Evolutionary conservation across 352 stramenopile species (phyloP).

Genomic region (Phytophthora capsici): DNA sequence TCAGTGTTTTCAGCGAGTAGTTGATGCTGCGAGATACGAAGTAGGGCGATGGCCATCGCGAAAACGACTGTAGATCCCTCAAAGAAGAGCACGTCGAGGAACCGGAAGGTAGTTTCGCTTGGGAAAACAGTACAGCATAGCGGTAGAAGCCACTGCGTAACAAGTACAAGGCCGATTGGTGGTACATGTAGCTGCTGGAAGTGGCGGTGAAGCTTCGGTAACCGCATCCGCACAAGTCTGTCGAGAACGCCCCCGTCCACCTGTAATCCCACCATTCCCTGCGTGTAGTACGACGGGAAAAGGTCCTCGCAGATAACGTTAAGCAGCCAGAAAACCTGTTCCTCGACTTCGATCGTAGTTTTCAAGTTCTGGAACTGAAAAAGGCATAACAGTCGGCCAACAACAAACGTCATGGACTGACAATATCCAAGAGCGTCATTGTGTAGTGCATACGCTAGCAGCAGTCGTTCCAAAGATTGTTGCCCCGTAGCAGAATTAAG

Average conservation of each 20-base stretch:
- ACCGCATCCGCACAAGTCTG: slow-evolving; percentile 44
- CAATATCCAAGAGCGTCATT: slow-evolving; percentile 87
- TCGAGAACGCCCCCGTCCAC: slow-evolving; percentile 66
- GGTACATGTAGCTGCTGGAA: slow-evolving; percentile 60
- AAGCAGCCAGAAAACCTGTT: slow-evolving; percentile 71
- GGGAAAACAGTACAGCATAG: slow-evolving; percentile 73
- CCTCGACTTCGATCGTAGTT: slow-evolving; percentile 30
- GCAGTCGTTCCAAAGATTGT: slow-evolving; percentile 60
- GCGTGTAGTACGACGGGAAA: slow-evolving; percentile 67
- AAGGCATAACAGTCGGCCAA: slow-evolving; percentile 73
- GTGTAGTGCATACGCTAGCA: slow-evolving; percentile 82
- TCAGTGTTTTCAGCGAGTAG: slow-evolving; percentile 62
- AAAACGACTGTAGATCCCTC: slow-evolving; percentile 64
- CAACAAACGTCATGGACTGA: slow-evolving; percentile 92
- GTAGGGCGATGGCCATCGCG: slow-evolving; percentile 55
- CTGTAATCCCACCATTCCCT: slow-evolving; percentile 70
- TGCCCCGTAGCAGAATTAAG: slow-evolving; percentile 58
- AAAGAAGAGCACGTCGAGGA: slow-evolving; percentile 68
- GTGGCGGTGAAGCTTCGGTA: slow-evolving; percentile 66
- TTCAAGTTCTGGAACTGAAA: slow-evolving; percentile 28
- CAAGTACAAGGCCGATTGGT: slow-evolving; percentile 64
- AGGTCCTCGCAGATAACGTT: slow-evolving; percentile 59
- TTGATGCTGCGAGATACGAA: slow-evolving; percentile 63
- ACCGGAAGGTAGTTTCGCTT: slow-evolving; percentile 64
- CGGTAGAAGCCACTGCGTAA: slow-evolving; percentile 72